phyloP scores from a whole-genome alignment of 129 eudicot species.

The Flaveria sonorensis region DNA sequence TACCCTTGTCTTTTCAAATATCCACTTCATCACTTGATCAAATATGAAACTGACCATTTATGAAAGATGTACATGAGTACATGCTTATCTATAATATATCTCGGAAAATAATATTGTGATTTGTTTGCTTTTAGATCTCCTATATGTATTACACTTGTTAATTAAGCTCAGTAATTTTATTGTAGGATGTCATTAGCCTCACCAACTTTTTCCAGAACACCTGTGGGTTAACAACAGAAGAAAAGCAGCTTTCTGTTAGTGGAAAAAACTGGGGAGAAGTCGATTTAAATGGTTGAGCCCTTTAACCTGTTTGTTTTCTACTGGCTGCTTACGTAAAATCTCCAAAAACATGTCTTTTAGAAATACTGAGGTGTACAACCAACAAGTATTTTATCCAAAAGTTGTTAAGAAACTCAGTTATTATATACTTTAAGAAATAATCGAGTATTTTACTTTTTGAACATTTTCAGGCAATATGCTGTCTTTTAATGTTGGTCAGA shows the following conservation, averaged over 20 bases:
- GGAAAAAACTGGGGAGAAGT: constrained; percentile 97
- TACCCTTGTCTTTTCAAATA: constrained; percentile 12
- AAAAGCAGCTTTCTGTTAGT: constrained; percentile 86
- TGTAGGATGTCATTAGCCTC: constrained; percentile 85
- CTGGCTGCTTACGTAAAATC: constrained; percentile 19
- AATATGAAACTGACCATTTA: neutral
- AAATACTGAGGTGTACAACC: constrained; percentile 14
- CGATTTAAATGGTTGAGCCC: constrained; percentile 72
- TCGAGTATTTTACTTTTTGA: constrained; percentile 14
- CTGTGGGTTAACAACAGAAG: constrained; percentile 73
- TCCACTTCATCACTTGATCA: neutral
- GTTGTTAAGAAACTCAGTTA: constrained; percentile 10
- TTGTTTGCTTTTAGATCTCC: neutral
- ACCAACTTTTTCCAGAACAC: constrained; percentile 68
- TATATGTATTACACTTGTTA: constrained; percentile 10
- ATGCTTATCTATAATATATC: constrained; percentile 6
- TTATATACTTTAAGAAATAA: constrained; percentile 4
- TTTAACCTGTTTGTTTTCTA: constrained; percentile 15
- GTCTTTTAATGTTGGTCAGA: constrained; percentile 71
- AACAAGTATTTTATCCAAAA: neutral
- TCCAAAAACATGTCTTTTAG: constrained; percentile 1
- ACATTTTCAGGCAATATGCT: constrained; percentile 67
- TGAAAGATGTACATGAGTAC: constrained; percentile 4
- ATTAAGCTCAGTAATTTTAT: constrained; percentile 23
- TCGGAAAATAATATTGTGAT: neutral